Percentiles rank a stretch among this genome's conserved stretches.
These are phyloP conservation scores for Pestalotiopsis sp. DNA, from an alignment of 2,329 filamentous ascomycete species.

Conservation along the genomic window DNA sequence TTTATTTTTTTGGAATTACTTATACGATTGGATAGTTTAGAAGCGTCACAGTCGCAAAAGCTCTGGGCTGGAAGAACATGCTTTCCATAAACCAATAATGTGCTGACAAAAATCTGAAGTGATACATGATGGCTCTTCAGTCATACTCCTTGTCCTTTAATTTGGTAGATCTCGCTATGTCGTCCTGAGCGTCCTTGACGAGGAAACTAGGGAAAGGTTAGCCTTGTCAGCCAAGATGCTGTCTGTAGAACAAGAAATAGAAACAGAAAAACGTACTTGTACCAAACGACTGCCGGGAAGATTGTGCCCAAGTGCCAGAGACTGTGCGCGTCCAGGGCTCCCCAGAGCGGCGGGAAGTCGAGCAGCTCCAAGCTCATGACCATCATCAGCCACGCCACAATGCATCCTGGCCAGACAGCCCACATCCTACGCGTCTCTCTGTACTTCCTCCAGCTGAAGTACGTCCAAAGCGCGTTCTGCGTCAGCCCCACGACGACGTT, in stretches of 20 bases:
- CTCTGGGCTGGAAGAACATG: background rate
- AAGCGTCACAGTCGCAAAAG: background rate
- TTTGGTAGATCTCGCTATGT: slow-evolving; percentile 55
- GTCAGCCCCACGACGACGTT: slow-evolving; percentile 82
- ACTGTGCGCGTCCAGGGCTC: slow-evolving; percentile 88
- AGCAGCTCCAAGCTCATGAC: slow-evolving; percentile 96
- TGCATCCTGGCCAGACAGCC: slow-evolving; percentile 87
- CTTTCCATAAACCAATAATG: background rate
- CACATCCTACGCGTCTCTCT: slow-evolving; percentile 70
- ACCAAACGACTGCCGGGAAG: slow-evolving; percentile 85
- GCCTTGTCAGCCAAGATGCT: slow-evolving; percentile 12
- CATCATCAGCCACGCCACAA: slow-evolving; percentile 87
- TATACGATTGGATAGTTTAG: background rate
- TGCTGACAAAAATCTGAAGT: background rate
- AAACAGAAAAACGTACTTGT: slow-evolving; percentile 69
- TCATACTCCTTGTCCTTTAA: slow-evolving; percentile 10
- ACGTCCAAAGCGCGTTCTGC: slow-evolving; percentile 83
- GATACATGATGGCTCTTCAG: background rate
- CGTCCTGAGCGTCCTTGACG: slow-evolving; percentile 81
- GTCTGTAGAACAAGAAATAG: background rate
- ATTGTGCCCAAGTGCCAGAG: slow-evolving; percentile 97
- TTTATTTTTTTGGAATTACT: background rate
- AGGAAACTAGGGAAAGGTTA: slow-evolving; percentile 65
- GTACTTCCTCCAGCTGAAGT: slow-evolving; percentile 78
- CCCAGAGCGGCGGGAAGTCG: slow-evolving; percentile 85